phyloP scores from a whole-genome alignment of 1,284 basidiomycete genomes.

The Apiotrichum veenhuisii region DNA sequence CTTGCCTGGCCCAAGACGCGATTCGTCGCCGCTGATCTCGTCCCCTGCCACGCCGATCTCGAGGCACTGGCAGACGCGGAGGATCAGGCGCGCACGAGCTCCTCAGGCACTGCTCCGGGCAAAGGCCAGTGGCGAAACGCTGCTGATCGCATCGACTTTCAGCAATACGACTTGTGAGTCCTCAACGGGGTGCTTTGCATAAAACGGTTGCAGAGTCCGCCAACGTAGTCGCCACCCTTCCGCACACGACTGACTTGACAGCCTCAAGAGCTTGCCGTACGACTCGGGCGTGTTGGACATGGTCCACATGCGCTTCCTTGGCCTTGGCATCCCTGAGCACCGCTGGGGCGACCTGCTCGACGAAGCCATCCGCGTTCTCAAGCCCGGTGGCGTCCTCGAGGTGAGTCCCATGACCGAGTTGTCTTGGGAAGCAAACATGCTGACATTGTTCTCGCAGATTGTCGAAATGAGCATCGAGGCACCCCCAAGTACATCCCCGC shows the following conservation, averaged over 20 bases:
- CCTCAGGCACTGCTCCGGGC: conserved; percentile 13
- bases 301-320: conserved; percentile 46
- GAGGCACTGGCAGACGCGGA: conserved; percentile 23
- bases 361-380: conserved; percentile 44
- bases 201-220: too few relatives aligned
- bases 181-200: too few relatives aligned
- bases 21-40: conserved; percentile 44
- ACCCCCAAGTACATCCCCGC: conserved; percentile 22
- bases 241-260: conserved; percentile 8
- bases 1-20: conserved; percentile 34
- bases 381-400: conserved; percentile 45
- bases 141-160: conserved; percentile 37
- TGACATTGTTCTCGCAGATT: conserved; percentile 25
- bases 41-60: conserved; percentile 40
- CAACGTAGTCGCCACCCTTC: too few relatives aligned
- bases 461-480: conserved; percentile 44
- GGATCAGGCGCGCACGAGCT: conserved; percentile 19
- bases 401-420: conserved; percentile 11
- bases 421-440: background rate
- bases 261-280: conserved; percentile 43
- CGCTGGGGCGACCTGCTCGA: conserved; percentile 43
- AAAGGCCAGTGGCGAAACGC: conserved; percentile 39
- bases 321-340: conserved; percentile 44
- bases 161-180: conserved; percentile 44
- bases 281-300: conserved; percentile 46